Percentiles rank a stretch among this genome's conserved stretches.
Conservation (phyloP, 345 rosid genomes). For the Mallotus nudiflorus region DNA sequence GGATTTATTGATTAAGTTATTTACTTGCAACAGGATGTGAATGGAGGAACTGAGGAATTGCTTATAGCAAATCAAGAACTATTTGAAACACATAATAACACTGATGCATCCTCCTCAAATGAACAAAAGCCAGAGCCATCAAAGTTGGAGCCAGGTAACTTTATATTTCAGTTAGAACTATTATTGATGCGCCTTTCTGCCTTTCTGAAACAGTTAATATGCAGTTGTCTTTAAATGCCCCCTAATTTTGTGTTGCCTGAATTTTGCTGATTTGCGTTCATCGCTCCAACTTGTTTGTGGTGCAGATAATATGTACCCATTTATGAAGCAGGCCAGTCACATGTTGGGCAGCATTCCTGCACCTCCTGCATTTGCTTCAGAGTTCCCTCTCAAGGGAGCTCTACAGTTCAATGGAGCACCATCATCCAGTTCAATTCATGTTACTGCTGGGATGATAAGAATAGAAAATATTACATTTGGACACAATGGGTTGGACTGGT, state of each 20-base stretch:
- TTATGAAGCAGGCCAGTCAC: constrained; percentile 69
- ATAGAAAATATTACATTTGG: constrained; percentile 45
- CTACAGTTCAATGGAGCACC: constrained; percentile 52
- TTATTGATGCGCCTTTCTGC: background rate
- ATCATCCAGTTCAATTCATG: constrained; percentile 69
- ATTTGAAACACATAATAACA: constrained; percentile 31
- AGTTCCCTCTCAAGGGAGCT: constrained; percentile 65
- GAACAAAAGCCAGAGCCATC: constrained; percentile 44
- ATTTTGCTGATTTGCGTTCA: constrained; percentile 4
- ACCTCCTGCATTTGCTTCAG: constrained; percentile 71
- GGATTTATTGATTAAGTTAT: constrained; percentile 10
- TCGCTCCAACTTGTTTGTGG: constrained; percentile 11
- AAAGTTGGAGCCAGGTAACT: constrained; percentile 56
- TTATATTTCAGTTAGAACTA: background rate
- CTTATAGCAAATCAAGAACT: constrained; percentile 33
- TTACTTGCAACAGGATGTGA: constrained; percentile 37
- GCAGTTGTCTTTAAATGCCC: background rate
- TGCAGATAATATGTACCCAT: constrained; percentile 63
- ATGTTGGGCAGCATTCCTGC: constrained; percentile 72
- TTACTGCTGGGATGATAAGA: constrained; percentile 80
- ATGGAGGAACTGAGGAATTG: constrained; percentile 45
- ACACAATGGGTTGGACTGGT: constrained; percentile 52
- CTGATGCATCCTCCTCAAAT: constrained; percentile 58
- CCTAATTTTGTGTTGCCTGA: background rate
- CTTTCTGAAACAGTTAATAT: background rate